Conservation (phyloP, 805 yeast species). For the Ogataea siamensis region DNA sequence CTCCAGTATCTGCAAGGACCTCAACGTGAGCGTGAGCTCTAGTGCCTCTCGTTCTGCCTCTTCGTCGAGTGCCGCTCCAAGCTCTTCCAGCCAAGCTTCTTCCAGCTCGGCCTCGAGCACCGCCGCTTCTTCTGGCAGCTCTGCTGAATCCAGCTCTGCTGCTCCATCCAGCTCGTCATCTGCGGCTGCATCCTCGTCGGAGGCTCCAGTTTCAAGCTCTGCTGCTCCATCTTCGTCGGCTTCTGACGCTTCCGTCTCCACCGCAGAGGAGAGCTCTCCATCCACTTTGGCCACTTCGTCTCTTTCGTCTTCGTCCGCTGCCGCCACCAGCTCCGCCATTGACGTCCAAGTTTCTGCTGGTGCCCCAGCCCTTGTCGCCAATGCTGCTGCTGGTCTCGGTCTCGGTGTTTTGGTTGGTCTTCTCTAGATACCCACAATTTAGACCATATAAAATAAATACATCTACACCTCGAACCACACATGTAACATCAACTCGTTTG, state of each 20-base stretch:
- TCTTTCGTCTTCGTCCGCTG: constrained; percentile 17
- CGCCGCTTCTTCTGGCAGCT: too few species aligned
- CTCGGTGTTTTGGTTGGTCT: constrained; percentile 20
- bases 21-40: constrained; percentile 37
- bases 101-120: constrained; percentile 3
- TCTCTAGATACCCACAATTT: constrained; percentile 9
- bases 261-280: constrained; percentile 21
- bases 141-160: constrained; percentile 24
- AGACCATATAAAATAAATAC: not conserved
- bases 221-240: constrained; percentile 20
- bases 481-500: constrained; percentile 3
- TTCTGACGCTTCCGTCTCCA: constrained; percentile 19
- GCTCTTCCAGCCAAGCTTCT: constrained; percentile 17
- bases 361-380: constrained; percentile 26
- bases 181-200: constrained; percentile 23
- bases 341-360: constrained; percentile 22
- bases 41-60: constrained; percentile 30
- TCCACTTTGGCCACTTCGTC: constrained; percentile 15
- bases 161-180: constrained; percentile 24
- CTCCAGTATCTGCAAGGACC: constrained; percentile 48
- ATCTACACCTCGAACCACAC: constrained; percentile 9
- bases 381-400: constrained; percentile 31
- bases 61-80: constrained; percentile 27
- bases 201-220: constrained; percentile 14
- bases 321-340: constrained; percentile 18